Evolutionary conservation across 306 rosid genomes (phyloP), one percentile per base, ranked within the genome.

Genomic region (Bauhinia variegata): DNA sequence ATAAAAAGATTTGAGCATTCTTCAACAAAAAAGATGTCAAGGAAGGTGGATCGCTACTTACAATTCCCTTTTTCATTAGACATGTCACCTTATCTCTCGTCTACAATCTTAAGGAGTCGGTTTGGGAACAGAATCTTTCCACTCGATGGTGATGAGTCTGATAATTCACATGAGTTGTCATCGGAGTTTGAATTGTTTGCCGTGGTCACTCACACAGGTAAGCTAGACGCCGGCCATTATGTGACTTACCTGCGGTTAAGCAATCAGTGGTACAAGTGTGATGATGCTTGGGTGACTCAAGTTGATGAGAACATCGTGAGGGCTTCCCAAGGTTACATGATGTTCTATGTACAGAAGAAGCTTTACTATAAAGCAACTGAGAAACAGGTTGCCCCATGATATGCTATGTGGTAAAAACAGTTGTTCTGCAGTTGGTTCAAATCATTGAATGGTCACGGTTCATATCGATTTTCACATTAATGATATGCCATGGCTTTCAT

Each of bases 301-400:
- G 97, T 92, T 62, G 92, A 82, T 63, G 95, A 92, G 74, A 86
- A 68, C 80, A 84, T 80, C 39, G 97, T 92, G 65, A 84, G 96
- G 84, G 96, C 96, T 2, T 90, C 97, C 12, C 97, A 89, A 75
- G 87, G 95, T 34, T 92, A 89, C 85, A 89, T 89, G 96, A 84
- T 92, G 96, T 92, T 92, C 78, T 89, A 92, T 79, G 92, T 89
- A 74, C 98, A 92, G 89, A 87, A 92, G 88, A 85, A 84, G 92
- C 84, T 92, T 44, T 87, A 64, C 69, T 89, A 92, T 76, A 91
- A 85, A 68, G 88, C 95, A 75, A 80, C 82, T 46, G 96, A 85
- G 78, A 92, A 80, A 71, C 88, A 63, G 75, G 82, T 71, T 16
- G 64, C 87, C 60, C 75, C 82, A 46, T 85, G 79, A 85, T 68